These are phyloP conservation scores for Phytophthora lateralis DNA, from an alignment of 352 stramenopile species.

Conservation along the genomic window DNA sequence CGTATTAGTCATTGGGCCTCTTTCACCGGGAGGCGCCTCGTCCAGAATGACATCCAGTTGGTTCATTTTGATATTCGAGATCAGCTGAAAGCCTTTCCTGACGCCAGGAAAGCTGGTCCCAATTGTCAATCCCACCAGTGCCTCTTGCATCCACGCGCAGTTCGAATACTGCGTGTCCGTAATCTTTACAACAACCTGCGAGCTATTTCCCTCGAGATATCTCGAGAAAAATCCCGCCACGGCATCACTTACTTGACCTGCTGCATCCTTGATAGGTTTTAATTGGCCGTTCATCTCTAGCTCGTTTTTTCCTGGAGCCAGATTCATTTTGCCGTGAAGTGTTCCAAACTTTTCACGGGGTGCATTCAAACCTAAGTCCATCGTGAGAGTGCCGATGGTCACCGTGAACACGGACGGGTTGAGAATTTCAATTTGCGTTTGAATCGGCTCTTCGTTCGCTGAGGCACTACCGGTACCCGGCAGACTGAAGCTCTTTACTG, in stretches of 20 bases:
- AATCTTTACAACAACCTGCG: constrained; percentile 60
- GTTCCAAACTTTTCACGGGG: constrained; percentile 51
- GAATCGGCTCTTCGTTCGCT: constrained; percentile 53
- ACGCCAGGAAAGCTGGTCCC: constrained; percentile 69
- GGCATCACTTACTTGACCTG: constrained; percentile 51
- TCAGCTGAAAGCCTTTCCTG: constrained; percentile 59
- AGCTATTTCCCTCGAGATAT: constrained; percentile 64
- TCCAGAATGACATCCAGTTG: constrained; percentile 71
- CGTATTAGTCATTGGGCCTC: constrained; percentile 57
- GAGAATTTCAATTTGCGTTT: constrained; percentile 63
- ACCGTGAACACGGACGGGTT: constrained; percentile 79
- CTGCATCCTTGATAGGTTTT: constrained; percentile 46
- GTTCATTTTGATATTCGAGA: constrained; percentile 68
- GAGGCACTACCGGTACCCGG: constrained; percentile 47
- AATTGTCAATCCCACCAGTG: constrained; percentile 67
- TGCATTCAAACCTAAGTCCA: constrained; percentile 50
- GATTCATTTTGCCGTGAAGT: constrained; percentile 60
- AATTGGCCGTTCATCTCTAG: constrained; percentile 54
- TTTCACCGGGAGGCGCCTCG: constrained; percentile 24
- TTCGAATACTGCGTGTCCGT: constrained; percentile 47
- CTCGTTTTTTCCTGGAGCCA: constrained; percentile 55
- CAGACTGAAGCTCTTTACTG: constrained; percentile 61
- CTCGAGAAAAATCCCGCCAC: constrained; percentile 72
- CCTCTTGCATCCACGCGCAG: constrained; percentile 72
- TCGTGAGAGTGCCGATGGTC: constrained; percentile 61